These are phyloP conservation scores for Eragrostis tef DNA, from an alignment of 202 grass and related monocot species.

Conservation along the genomic window DNA sequence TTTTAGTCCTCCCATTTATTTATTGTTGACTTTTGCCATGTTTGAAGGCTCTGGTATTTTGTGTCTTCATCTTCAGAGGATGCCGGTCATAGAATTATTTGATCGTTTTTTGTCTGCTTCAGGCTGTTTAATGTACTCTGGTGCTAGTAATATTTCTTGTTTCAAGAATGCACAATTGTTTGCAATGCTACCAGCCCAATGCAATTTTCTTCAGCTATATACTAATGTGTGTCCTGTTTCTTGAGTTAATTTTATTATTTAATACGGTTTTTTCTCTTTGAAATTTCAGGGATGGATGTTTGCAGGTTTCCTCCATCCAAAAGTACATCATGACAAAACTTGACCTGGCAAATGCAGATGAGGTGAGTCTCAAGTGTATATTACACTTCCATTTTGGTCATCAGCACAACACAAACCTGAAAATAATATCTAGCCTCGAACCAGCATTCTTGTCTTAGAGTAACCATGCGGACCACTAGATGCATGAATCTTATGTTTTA, in stretches of 20 bases:
- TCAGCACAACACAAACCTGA: not conserved
- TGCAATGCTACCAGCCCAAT: not conserved
- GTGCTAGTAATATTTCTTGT: slow-evolving; percentile 7
- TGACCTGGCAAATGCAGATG: slow-evolving; percentile 66
- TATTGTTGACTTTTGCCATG: slow-evolving; percentile 16
- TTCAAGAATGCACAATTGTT: not conserved
- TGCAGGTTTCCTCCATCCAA: slow-evolving; percentile 70
- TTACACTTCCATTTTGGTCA: slow-evolving; percentile 32
- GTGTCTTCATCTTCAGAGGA: not conserved
- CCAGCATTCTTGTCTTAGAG: not conserved
- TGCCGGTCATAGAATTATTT: not conserved
- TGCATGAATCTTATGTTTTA: not conserved
- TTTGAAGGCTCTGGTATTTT: slow-evolving; percentile 18
- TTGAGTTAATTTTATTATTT: not conserved
- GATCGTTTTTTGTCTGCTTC: not conserved
- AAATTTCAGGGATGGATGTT: slow-evolving; percentile 64
- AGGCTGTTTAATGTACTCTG: not conserved
- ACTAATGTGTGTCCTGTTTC: not conserved
- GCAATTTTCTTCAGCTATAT: not conserved
- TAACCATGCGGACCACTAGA: slow-evolving; percentile 2
- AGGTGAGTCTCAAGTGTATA: slow-evolving; percentile 55
- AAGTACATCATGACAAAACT: slow-evolving; percentile 78
- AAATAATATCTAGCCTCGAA: not conserved
- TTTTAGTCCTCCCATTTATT: slow-evolving; percentile 18
- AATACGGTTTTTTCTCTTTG: not conserved